These are phyloP conservation scores for Colletotrichum cordylinicola DNA, from an alignment of 2,329 filamentous ascomycete genomes.

Conservation along the genomic window DNA sequence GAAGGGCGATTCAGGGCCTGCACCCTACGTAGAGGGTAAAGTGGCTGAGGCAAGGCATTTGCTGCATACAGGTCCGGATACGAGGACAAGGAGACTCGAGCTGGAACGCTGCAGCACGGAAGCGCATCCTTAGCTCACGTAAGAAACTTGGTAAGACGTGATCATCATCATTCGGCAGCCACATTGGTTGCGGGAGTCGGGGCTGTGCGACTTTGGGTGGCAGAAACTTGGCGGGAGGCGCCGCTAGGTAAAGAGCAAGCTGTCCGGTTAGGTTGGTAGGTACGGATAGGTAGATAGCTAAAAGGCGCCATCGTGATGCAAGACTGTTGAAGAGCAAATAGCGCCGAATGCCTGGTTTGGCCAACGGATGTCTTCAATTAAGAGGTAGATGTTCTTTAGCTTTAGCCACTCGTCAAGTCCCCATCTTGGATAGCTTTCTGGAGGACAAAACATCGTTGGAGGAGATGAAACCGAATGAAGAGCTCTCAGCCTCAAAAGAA, in stretches of 20 bases:
- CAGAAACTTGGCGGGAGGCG: not conserved
- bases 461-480: not conserved
- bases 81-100: not conserved
- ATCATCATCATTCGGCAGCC: not conserved
- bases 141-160: constrained; percentile 2
- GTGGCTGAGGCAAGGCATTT: not conserved
- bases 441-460: not conserved
- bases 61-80: constrained; percentile 3
- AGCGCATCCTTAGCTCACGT: constrained; percentile 6
- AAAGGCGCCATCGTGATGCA: not conserved
- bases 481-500: not conserved
- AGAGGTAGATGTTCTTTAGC: not conserved
- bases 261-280: not conserved
- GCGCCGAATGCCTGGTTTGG: not conserved
- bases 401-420: not conserved
- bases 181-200: not conserved
- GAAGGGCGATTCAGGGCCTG: not conserved
- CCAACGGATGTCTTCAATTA: not conserved
- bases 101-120: not conserved
- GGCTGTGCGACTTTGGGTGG: constrained; percentile 10
- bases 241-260: not conserved
- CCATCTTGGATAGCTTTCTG: not conserved
- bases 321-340: not conserved
- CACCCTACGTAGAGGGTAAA: not conserved
- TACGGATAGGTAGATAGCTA: not conserved